These are phyloP conservation scores for Dioszegia aurantiaca DNA, from an alignment of 768 basidiomycete genomes.

Conservation along the genomic window DNA sequence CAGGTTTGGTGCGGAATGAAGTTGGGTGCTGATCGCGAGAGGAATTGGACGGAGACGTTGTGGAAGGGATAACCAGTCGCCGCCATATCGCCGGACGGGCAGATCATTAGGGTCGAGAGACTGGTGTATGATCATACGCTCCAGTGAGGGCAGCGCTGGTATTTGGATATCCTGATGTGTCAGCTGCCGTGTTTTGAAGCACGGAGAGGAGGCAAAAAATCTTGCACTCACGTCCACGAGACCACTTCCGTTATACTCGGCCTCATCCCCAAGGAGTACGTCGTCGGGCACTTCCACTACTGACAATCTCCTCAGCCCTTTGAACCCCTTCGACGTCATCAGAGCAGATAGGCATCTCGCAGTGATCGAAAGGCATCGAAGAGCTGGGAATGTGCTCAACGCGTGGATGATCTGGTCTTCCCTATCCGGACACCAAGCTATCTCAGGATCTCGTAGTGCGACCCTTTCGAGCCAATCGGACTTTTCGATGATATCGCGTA, in stretches of 20 bases:
- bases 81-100: conserved; percentile 3
- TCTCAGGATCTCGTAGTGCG: conserved; percentile 15
- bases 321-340: background rate
- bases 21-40: background rate
- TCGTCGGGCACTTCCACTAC: background rate
- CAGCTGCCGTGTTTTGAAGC: background rate
- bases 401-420: conserved; percentile 1
- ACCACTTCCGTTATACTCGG: background rate
- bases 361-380: conserved; percentile 2
- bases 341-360: background rate
- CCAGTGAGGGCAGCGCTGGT: conserved; percentile 1
- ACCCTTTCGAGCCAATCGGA: conserved; percentile 2
- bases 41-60: conserved; percentile 1
- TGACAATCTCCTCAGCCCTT: background rate
- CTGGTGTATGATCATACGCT: conserved; percentile 4
- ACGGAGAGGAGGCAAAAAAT: background rate
- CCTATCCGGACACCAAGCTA: conserved; percentile 17
- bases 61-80: conserved; percentile 16
- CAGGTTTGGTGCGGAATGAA: conserved; percentile 2
- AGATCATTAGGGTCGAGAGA: background rate
- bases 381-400: background rate
- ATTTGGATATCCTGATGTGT: conserved; percentile 2
- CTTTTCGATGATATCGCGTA: conserved; percentile 7
- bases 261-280: too few relatives aligned
- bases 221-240: background rate